Evolutionary conservation across 1,139 yeast genomes (phyloP).

Genomic region (Candida glucosophila): DNA sequence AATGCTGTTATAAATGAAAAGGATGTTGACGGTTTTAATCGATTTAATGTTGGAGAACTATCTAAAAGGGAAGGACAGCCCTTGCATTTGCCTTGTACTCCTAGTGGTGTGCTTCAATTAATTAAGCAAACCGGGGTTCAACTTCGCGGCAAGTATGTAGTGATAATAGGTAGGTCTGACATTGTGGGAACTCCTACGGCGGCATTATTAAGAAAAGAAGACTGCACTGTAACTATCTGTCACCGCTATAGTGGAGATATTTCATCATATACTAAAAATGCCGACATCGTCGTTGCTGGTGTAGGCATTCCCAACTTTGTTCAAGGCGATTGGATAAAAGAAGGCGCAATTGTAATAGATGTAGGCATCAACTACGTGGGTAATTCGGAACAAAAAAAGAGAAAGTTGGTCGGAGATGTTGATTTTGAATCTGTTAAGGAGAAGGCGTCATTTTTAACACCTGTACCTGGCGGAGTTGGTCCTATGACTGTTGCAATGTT

Average conservation of each 20-base stretch:
- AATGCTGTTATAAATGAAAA: conserved; percentile 59
- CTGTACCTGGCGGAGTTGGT: conserved; percentile 87
- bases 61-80: conserved; percentile 69
- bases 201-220: conserved; percentile 58
- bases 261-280: conserved; percentile 43
- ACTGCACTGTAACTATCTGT: conserved; percentile 70
- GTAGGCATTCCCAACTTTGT: conserved; percentile 67
- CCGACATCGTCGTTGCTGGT: conserved; percentile 72
- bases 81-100: conserved; percentile 69
- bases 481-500: conserved; percentile 88
- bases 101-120: conserved; percentile 65
- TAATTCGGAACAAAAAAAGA: conserved; percentile 52
- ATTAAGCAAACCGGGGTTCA: conserved; percentile 53
- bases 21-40: conserved; percentile 77
- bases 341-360: conserved; percentile 63
- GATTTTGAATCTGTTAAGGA: conserved; percentile 51
- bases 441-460: conserved; percentile 59
- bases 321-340: conserved; percentile 64
- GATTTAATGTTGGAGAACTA: conserved; percentile 68
- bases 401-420: conserved; percentile 68
- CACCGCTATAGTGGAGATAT: conserved; percentile 52
- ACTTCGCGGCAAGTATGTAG: conserved; percentile 62
- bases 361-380: conserved; percentile 74
- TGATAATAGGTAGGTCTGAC: conserved; percentile 74
- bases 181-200: conserved; percentile 80